These are phyloP conservation scores for Leccinum fibrillosum DNA, from an alignment of 768 basidiomycete species.

Conservation along the genomic window DNA sequence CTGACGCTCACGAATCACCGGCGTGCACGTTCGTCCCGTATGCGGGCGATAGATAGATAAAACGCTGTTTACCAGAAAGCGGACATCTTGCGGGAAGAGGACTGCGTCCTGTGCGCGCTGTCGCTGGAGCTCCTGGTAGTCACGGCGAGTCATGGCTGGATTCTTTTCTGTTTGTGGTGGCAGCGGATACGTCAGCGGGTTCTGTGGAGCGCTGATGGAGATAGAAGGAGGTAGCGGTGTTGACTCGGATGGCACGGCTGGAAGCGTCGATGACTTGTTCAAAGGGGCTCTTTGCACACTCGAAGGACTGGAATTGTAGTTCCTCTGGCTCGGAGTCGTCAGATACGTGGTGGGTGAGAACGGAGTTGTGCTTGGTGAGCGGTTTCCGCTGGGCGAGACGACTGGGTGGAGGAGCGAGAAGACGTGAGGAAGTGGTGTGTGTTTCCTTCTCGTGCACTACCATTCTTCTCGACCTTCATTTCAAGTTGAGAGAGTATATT, in stretches of 20 bases:
- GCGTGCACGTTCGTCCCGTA: constrained; percentile 1
- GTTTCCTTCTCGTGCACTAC: constrained; percentile 53
- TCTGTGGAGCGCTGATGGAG: constrained; percentile 61
- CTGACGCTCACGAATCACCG: neutral
- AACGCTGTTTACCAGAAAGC: constrained; percentile 3
- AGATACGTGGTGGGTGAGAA: constrained; percentile 48
- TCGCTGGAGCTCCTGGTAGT: constrained; percentile 42
- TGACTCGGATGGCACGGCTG: constrained; percentile 43
- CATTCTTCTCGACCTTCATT: neutral
- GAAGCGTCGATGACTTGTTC: constrained; percentile 57
- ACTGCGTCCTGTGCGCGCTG: constrained; percentile 23
- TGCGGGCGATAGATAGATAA: neutral
- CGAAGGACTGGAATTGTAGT: constrained; percentile 25
- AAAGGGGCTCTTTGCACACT: constrained; percentile 68
- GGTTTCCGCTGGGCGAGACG: constrained; percentile 43
- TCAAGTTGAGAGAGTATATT: neutral
- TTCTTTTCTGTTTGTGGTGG: constrained; percentile 37
- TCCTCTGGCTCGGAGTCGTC: constrained; percentile 71
- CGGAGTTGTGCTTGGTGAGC: constrained; percentile 52
- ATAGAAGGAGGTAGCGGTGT: constrained; percentile 57
- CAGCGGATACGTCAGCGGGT: constrained; percentile 40
- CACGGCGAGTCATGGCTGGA: constrained; percentile 57
- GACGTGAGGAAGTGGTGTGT: constrained; percentile 49
- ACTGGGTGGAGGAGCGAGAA: constrained; percentile 60
- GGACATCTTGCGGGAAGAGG: constrained; percentile 32